Evolutionary conservation across 1,284 basidiomycete species (phyloP).

Genomic region (Cronartium ribicola): DNA sequence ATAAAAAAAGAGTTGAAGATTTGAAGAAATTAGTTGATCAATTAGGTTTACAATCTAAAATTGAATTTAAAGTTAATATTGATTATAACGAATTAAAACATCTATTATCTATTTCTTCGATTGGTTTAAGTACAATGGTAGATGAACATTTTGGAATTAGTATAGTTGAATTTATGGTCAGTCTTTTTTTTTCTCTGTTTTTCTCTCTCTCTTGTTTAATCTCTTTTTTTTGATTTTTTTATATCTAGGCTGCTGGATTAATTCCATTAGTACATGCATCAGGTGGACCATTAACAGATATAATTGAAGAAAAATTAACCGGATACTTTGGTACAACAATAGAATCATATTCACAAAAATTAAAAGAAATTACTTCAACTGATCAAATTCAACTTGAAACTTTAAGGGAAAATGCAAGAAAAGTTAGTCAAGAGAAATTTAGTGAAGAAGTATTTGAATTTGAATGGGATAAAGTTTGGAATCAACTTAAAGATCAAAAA

Average conservation of each 20-base stretch:
- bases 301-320: constrained; percentile 59
- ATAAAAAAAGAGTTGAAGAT: constrained; percentile 65
- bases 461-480: not conserved
- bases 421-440: not conserved
- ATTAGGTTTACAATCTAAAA: constrained; percentile 65
- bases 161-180: constrained; percentile 92
- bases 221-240: constrained; percentile 6
- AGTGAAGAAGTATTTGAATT: not conserved
- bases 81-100: constrained; percentile 66
- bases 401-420: not conserved
- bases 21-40: constrained; percentile 63
- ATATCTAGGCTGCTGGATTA: constrained; percentile 74
- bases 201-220: not conserved
- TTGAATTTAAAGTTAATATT: constrained; percentile 79
- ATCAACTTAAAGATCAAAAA: too few relatives aligned
- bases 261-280: constrained; percentile 90
- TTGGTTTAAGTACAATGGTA: constrained; percentile 94
- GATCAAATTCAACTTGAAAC: not conserved
- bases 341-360: not conserved
- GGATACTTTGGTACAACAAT: not conserved
- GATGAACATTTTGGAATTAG: constrained; percentile 99
- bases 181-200: constrained; percentile 46
- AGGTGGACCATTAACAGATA: constrained; percentile 85
- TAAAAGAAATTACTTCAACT: not conserved
- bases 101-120: constrained; percentile 67